Base-by-base conservation (phyloP, 2,329 filamentous ascomycete species). In the Aspergillus viridinutans region DNA sequence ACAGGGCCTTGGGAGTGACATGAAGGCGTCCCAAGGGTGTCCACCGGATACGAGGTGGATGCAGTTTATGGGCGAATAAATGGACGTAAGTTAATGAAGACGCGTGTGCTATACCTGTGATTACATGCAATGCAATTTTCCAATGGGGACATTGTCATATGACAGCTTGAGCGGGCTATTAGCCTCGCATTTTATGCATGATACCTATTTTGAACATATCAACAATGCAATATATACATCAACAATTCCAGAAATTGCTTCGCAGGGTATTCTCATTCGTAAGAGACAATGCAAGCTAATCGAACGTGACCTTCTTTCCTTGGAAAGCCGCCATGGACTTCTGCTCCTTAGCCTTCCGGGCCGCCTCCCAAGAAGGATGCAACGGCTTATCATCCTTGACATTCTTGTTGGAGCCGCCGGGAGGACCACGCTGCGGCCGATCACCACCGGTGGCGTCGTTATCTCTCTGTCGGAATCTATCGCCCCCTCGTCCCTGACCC, bases 331-430 rank as follows among this genome's bases (percentile, higher is more conserved):
- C 78, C 25, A 70, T 74, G 26, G 76, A 73, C 35, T 69, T 70
- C 67, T 78, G 77, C 58, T 78, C 74, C 73, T 87, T 87, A 14
- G 81, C 80, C 66, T 78, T 78, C 74, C 82, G 84, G 29, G 83
- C 83, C 6, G 85, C 85, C 69, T 83, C 80, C 85, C 85, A 88
- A 54, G 83, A 85, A 21, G 85, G 85, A 79, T 88, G 85, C 63
- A 87, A 62, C 5, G 81, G 72, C 9, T 82, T 82, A 45, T 74
- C 71, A 57, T 85, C 81, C 56, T 70, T 62, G 1, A 62, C 57
- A 21, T 65, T 61, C 28, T 60, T 54, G 52, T 65, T 17, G 14
- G 5, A 43, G 67, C 62, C 53, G 66, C 70, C 6, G 8, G 49
- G 47, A 21, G 58, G 52, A 21, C 42, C 54, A 40, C 60, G 56